Conservation (phyloP, 176 grass and related monocot genomes). For the Musa beccarii region DNA sequence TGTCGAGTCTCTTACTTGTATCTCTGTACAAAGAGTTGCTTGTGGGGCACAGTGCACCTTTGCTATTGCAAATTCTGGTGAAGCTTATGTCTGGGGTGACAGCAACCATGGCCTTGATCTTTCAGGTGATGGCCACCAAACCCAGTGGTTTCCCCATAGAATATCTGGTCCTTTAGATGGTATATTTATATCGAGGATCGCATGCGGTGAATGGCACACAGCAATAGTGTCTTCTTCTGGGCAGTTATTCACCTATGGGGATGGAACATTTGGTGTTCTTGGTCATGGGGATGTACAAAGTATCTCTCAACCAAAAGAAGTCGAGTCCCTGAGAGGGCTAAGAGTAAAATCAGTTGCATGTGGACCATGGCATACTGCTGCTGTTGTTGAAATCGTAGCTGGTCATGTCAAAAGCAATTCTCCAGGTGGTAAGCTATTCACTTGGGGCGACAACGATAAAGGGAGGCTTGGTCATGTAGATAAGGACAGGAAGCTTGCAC, state of each 20-base stretch:
- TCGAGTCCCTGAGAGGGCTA: slow-evolving; percentile 67
- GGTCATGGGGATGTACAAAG: slow-evolving; percentile 69
- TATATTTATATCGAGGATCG: slow-evolving; percentile 62
- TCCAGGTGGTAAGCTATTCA: slow-evolving; percentile 71
- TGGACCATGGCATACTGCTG: slow-evolving; percentile 89
- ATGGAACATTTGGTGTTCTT: slow-evolving; percentile 92
- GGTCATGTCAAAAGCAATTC: slow-evolving; percentile 45
- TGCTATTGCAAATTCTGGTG: slow-evolving; percentile 64
- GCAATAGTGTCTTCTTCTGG: slow-evolving; percentile 64
- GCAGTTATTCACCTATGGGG: slow-evolving; percentile 83
- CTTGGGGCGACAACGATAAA: slow-evolving; percentile 84
- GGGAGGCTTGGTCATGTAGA: slow-evolving; percentile 73
- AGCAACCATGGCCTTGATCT: slow-evolving; percentile 29
- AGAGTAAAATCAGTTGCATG: slow-evolving; percentile 71
- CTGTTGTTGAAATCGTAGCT: slow-evolving; percentile 51
- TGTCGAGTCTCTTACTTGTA: slow-evolving; percentile 45
- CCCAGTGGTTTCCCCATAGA: slow-evolving; percentile 66
- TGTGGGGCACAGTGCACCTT: slow-evolving; percentile 72
- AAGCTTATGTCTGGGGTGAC: slow-evolving; percentile 81
- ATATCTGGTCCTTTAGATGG: slow-evolving; percentile 47
- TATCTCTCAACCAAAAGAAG: slow-evolving; percentile 62
- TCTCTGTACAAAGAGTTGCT: slow-evolving; percentile 57
- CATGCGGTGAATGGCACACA: slow-evolving; percentile 89
- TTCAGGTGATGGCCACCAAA: slow-evolving; percentile 32
- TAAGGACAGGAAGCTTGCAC: slow-evolving; percentile 50